phyloP scores from a whole-genome alignment of 805 yeast genomes.

The Millerozyma acaciae region DNA sequence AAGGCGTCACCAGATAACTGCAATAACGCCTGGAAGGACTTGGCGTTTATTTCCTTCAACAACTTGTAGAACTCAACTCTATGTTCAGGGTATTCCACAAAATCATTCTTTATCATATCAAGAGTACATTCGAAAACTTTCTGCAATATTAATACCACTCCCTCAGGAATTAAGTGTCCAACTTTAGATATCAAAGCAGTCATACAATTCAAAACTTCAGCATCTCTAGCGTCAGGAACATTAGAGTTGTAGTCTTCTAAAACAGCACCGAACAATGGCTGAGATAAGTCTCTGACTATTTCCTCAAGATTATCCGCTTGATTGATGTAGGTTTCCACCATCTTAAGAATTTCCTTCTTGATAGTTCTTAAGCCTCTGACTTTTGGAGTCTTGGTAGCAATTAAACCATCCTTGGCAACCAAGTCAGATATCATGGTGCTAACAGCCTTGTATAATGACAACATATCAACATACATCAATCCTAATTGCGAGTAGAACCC shows the following conservation, averaged over 20 bases:
- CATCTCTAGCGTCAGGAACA: constrained; percentile 96
- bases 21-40: constrained; percentile 80
- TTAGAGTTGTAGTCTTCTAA: constrained; percentile 83
- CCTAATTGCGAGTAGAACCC: constrained; percentile 87
- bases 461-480: constrained; percentile 81
- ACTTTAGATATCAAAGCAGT: constrained; percentile 84
- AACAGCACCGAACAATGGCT: constrained; percentile 78
- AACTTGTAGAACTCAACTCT: constrained; percentile 93
- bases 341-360: constrained; percentile 86
- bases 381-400: constrained; percentile 92
- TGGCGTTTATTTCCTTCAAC: constrained; percentile 78
- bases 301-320: constrained; percentile 85
- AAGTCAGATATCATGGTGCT: constrained; percentile 78
- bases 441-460: constrained; percentile 84
- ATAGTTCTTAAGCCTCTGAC: constrained; percentile 94
- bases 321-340: constrained; percentile 83
- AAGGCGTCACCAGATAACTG: constrained; percentile 90
- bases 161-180: constrained; percentile 84
- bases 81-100: constrained; percentile 96
- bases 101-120: constrained; percentile 92
- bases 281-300: constrained; percentile 75
- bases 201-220: constrained; percentile 94
- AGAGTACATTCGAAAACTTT: constrained; percentile 92
- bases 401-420: constrained; percentile 74
- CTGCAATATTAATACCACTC: constrained; percentile 81